phyloP scores from a whole-genome alignment of 2,329 filamentous ascomycete genomes.

The Chaetomium olivaceum region DNA sequence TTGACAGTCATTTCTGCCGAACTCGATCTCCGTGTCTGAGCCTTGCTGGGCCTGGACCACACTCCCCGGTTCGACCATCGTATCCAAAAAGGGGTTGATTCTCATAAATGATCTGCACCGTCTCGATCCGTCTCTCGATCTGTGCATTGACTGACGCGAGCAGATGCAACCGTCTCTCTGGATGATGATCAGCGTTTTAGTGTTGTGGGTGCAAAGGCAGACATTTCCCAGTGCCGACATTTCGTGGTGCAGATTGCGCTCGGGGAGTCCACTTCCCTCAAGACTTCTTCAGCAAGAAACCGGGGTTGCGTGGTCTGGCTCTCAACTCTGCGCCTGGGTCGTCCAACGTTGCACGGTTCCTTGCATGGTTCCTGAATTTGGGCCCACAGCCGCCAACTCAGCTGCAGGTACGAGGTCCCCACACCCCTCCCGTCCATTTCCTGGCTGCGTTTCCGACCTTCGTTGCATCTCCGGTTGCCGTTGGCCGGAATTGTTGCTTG shows the following conservation, averaged over 20 bases:
- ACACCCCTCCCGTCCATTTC: not conserved
- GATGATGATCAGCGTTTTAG: conserved; percentile 24
- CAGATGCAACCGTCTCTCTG: not conserved
- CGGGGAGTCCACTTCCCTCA: not conserved
- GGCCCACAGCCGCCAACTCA: conserved; percentile 3
- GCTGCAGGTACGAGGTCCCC: conserved; percentile 23
- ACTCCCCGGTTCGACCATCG: not conserved
- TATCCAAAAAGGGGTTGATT: not conserved
- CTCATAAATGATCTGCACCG: conserved; percentile 5
- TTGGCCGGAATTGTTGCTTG: not conserved
- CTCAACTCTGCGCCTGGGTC: not conserved
- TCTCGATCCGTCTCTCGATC: conserved; percentile 18
- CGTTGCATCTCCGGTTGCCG: not conserved
- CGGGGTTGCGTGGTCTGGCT: not conserved
- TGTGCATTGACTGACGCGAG: not conserved
- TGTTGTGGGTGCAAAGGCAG: conserved; percentile 1
- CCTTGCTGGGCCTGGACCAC: not conserved
- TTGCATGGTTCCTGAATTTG: conserved; percentile 26
- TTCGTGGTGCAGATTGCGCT: not conserved
- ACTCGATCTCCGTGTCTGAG: not conserved
- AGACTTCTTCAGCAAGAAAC: not conserved
- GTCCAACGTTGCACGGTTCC: conserved; percentile 24
- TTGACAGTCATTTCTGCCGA: not conserved
- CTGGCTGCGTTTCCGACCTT: conserved; percentile 2
- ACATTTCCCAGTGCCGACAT: conserved; percentile 13